Evolutionary conservation across 805 yeast genomes (phyloP).

Genomic region (Cyberlindnera meyerae): DNA sequence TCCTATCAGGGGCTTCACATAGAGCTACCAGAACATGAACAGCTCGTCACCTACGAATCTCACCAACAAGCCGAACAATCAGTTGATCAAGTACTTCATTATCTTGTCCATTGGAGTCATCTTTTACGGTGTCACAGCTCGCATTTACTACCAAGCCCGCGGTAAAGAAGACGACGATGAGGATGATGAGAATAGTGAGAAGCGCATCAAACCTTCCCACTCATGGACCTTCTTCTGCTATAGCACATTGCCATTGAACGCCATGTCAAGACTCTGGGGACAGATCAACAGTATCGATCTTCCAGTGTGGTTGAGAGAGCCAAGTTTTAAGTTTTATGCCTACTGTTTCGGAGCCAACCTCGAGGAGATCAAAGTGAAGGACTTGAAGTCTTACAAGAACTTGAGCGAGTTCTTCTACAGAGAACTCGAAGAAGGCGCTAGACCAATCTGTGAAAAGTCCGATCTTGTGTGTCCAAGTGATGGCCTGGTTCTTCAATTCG

Average conservation of each 20-base stretch:
- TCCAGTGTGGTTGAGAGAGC: slow-evolving; percentile 84
- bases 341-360: slow-evolving; percentile 80
- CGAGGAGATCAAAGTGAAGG: slow-evolving; percentile 83
- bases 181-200: slow-evolving; percentile 24
- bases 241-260: slow-evolving; percentile 84
- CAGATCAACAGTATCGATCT: slow-evolving; percentile 73
- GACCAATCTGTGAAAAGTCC: slow-evolving; percentile 66
- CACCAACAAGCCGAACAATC: slow-evolving; percentile 17
- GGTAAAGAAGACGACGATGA: slow-evolving; percentile 20
- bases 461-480: slow-evolving; percentile 88
- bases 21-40: slow-evolving; percentile 21
- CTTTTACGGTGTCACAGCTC: slow-evolving; percentile 27
- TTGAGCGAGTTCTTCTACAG: slow-evolving; percentile 91
- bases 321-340: slow-evolving; percentile 76
- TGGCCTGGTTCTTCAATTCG: slow-evolving; percentile 84
- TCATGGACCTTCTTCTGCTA: slow-evolving; percentile 91
- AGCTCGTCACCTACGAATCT: slow-evolving; percentile 16
- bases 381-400: slow-evolving; percentile 68
- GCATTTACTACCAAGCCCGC: slow-evolving; percentile 23
- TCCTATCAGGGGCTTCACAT: slow-evolving; percentile 24
- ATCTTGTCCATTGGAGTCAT: slow-evolving; percentile 25
- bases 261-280: slow-evolving; percentile 94
- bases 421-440: slow-evolving; percentile 64
- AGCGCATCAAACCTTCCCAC: slow-evolving; percentile 50
- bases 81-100: slow-evolving; percentile 26